Conservation (phyloP, 805 yeast genomes). For the Starmera pachycereana region DNA sequence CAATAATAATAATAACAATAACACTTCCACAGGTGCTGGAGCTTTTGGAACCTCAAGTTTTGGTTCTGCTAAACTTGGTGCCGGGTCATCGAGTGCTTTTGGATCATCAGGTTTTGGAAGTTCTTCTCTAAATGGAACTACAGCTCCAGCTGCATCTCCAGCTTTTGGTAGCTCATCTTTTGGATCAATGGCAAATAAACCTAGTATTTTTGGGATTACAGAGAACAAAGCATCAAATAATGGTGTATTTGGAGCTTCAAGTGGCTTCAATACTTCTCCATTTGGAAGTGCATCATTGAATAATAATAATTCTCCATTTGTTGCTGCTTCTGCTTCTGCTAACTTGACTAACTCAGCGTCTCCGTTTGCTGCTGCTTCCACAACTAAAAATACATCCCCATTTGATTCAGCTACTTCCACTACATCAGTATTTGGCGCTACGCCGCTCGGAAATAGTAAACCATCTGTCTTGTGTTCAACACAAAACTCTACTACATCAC, state of each 20-base stretch:
- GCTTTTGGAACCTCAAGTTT: slow-evolving; percentile 1
- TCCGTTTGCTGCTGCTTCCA: slow-evolving; percentile 3
- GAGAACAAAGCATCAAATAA: not conserved
- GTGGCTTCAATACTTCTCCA: not conserved
- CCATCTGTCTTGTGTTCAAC: slow-evolving; percentile 4
- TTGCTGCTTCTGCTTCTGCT: not conserved
- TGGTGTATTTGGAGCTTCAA: not conserved
- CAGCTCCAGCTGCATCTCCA: slow-evolving; percentile 16
- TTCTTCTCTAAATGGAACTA: slow-evolving; percentile 2
- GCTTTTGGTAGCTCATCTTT: slow-evolving; percentile 1
- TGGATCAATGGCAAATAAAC: not conserved
- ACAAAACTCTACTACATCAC: not conserved
- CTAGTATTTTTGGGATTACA: not conserved
- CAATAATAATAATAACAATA: no score
- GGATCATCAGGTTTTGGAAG: slow-evolving; percentile 1
- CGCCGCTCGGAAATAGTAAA: slow-evolving; percentile 2
- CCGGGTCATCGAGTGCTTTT: slow-evolving; percentile 1
- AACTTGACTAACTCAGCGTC: not conserved
- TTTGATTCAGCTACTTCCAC: not conserved
- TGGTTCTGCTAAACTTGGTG: slow-evolving; percentile 1
- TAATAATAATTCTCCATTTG: not conserved
- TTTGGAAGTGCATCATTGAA: not conserved
- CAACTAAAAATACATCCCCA: slow-evolving; percentile 6
- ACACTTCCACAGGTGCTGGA: not conserved
- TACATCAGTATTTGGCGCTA: slow-evolving; percentile 1